Percentiles rank a stretch among this genome's conserved stretches.
Conservation (phyloP, 192 early-diverging fungal species). For the Diversispora epigaea region DNA sequence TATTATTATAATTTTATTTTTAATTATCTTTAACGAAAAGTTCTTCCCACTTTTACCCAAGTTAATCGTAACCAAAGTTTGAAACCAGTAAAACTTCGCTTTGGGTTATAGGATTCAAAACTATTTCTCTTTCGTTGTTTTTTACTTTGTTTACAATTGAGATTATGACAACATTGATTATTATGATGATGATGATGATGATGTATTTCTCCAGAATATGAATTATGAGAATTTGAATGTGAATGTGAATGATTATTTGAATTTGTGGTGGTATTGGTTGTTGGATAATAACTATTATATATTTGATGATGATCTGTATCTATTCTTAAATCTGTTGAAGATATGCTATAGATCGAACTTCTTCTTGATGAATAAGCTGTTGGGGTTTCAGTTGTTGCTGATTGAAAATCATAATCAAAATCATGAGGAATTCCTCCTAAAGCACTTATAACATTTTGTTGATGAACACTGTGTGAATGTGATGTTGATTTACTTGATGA, state of each 20-base stretch:
- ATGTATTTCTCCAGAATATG: too few relatives aligned
- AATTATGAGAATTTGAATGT: too few relatives aligned
- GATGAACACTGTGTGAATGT: background rate
- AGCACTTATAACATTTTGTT: constrained; percentile 17
- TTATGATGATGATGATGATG: constrained; percentile 24
- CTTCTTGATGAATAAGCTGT: constrained; percentile 15
- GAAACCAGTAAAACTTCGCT: constrained; percentile 27
- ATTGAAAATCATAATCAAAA: constrained; percentile 22
- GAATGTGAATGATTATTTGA: too few relatives aligned
- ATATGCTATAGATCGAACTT: constrained; percentile 25
- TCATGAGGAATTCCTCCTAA: constrained; percentile 11
- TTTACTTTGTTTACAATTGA: constrained; percentile 12
- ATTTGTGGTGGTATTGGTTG: background rate
- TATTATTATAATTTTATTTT: background rate
- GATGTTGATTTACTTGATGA: background rate
- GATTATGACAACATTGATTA: constrained; percentile 4
- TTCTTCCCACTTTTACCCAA: constrained; percentile 29
- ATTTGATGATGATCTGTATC: background rate
- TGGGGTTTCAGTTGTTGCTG: constrained; percentile 1
- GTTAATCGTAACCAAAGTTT: constrained; percentile 29
- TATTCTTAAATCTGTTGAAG: background rate
- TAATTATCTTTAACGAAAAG: constrained; percentile 8
- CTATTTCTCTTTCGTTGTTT: background rate
- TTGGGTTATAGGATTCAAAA: constrained; percentile 18
- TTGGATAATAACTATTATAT: background rate